These are phyloP conservation scores for Boletus mariae DNA, from an alignment of 1,284 basidiomycete genomes.

Conservation along the genomic window DNA sequence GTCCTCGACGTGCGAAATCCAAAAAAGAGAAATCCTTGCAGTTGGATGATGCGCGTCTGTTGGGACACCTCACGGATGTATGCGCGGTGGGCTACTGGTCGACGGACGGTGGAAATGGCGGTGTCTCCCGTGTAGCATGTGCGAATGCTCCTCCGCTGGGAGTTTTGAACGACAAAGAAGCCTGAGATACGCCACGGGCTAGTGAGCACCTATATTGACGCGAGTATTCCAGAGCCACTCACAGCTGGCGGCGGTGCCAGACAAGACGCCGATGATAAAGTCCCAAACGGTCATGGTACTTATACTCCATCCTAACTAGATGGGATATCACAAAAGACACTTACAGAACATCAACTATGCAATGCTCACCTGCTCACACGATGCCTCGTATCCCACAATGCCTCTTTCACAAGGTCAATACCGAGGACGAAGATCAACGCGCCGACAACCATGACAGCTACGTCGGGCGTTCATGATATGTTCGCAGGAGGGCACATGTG, in stretches of 20 bases:
- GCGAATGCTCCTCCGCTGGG: constrained; percentile 78
- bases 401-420: too few relatives aligned
- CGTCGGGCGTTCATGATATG: too few relatives aligned
- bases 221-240: too few relatives aligned
- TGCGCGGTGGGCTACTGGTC: constrained; percentile 83
- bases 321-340: too few relatives aligned
- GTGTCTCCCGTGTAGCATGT: constrained; percentile 76
- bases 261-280: constrained; percentile 81
- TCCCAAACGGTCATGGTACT: too few relatives aligned
- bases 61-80: constrained; percentile 90
- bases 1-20: constrained; percentile 86
- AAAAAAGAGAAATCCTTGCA: constrained; percentile 96
- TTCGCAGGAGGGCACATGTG: too few relatives aligned
- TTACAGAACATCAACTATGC: too few relatives aligned
- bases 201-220: constrained; percentile 6
- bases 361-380: constrained; percentile 46
- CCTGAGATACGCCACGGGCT: constrained; percentile 39
- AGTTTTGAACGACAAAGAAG: constrained; percentile 96
- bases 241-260: constrained; percentile 29
- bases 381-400: constrained; percentile 74
- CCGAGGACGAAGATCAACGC: too few relatives aligned
- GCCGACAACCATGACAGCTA: too few relatives aligned
- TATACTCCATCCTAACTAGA: too few relatives aligned
- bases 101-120: constrained; percentile 86
- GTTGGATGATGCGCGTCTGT: constrained; percentile 83